Conservation (phyloP, 495 filamentous ascomycete genomes). For the Niebla homalea region DNA sequence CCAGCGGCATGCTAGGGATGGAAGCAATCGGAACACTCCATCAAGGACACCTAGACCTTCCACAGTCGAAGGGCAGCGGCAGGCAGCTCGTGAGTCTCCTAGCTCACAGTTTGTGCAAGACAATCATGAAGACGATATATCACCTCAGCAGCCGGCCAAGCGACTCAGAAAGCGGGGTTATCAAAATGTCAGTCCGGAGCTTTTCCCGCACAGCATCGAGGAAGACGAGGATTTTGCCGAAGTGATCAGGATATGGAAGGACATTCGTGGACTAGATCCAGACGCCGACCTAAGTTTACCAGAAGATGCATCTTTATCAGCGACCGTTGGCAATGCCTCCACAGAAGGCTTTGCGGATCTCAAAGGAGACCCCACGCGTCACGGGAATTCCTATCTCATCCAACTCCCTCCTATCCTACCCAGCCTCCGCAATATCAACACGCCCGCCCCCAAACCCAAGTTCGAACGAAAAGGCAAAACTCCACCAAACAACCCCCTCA, state of each 20-base stretch:
- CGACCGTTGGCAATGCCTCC: too few relatives aligned
- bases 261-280: background rate
- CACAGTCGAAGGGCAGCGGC: too few relatives aligned
- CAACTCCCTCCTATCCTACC: slow-evolving; percentile 44
- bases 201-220: background rate
- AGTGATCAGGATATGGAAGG: background rate
- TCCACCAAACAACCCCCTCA: slow-evolving; percentile 1
- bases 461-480: slow-evolving; percentile 10
- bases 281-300: background rate
- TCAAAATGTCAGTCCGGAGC: background rate
- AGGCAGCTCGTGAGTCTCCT: too few relatives aligned
- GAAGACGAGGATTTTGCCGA: slow-evolving; percentile 6
- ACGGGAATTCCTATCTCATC: slow-evolving; percentile 37
- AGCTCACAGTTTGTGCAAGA: too few relatives aligned
- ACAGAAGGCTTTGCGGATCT: background rate
- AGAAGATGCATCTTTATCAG: too few relatives aligned
- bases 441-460: slow-evolving; percentile 4
- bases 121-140: background rate
- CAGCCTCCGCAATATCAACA: slow-evolving; percentile 24
- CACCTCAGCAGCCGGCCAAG: background rate
- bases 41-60: background rate
- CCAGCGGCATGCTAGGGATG: background rate
- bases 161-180: background rate
- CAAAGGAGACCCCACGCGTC: slow-evolving; percentile 8
- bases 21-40: background rate